A percentile compares a stretch with the other conserved stretches of the same genome.
These are phyloP conservation scores for Macrocybe gigantea DNA, from an alignment of 768 basidiomycete genomes.

Conservation along the genomic window DNA sequence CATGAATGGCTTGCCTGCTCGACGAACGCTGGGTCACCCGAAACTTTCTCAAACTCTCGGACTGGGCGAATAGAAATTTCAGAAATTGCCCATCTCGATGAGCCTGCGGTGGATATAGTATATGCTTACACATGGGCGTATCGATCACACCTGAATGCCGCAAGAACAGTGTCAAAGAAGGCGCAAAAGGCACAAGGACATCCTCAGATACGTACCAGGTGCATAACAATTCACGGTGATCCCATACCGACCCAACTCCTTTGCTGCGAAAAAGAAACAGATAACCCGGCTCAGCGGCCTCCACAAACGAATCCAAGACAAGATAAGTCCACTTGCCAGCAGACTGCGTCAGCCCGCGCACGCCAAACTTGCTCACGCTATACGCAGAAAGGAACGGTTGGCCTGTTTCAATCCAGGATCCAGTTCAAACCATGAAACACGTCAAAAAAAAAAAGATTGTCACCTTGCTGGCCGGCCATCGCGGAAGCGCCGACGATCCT, in stretches of 20 bases:
- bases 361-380: slow-evolving; percentile 33
- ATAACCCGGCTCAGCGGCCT: neutral
- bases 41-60: neutral
- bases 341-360: slow-evolving; percentile 35
- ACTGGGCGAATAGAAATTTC: neutral
- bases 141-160: slow-evolving; percentile 4
- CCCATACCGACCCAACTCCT: slow-evolving; percentile 15
- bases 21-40: neutral
- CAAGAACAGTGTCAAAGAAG: neutral
- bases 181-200: neutral
- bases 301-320: neutral
- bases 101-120: neutral
- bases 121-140: slow-evolving; percentile 4
- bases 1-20: neutral
- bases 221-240: slow-evolving; percentile 31
- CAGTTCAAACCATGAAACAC: neutral
- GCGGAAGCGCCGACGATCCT: slow-evolving; percentile 36
- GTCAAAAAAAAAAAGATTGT: neutral
- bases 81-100: neutral
- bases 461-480: slow-evolving; percentile 32
- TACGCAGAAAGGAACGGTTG: slow-evolving; percentile 18
- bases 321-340: slow-evolving; percentile 15
- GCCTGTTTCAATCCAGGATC: neutral
- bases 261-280: slow-evolving; percentile 6
- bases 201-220: slow-evolving; percentile 15